Evolutionary conservation across 306 rosid genomes (phyloP), one percentile per base, ranked within the genome.

Genomic region (Trichosanthes truncata): DNA sequence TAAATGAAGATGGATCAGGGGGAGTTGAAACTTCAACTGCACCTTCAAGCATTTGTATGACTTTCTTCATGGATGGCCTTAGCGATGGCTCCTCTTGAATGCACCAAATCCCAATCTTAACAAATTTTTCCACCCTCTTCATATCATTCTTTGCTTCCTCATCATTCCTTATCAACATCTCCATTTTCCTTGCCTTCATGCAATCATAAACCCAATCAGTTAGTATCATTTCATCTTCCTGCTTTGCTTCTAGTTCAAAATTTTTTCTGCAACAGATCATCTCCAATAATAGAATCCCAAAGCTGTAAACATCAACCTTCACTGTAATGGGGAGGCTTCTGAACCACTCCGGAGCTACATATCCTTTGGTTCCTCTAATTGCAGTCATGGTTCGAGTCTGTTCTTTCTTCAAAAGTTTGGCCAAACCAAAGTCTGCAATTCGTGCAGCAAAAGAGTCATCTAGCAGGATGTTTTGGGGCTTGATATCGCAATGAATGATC

Each of bases 381-480:
- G 74, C 74, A 17, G 74, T 67, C 74, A 10, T 67, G 49, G 74
- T 67, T 38, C 51, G 31, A 67, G 74, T 67, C 3, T 67, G 74
- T 17, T 67, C 10, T 67, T 20, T 38, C 23, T 20, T 67, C 46
- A 67, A 3, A 40, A 67, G 74, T 67, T 67, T 67, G 31, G 74
- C 74, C 29, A 67, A 67, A 18, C 74, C 74, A n/a, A 67, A 67
- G 49, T 67, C 74, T 67, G 74, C 6, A 36, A 67, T 67, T 67
- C 29, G 5, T 40, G 74, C 74, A 1, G 3, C 31, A 3, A 67
- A 67, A 18, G 29, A 67, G 8, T 10, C 51, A 20, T 67, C 74
- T 1, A 67, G 8, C 4, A 67, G 51, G 48, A 66, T 66, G 73
- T 66, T 66, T 66, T 66, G 73, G 1, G 73, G 73, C 73, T 66